Base-by-base conservation (phyloP, 2,329 filamentous ascomycete species). In the Pezicula carpinea region DNA sequence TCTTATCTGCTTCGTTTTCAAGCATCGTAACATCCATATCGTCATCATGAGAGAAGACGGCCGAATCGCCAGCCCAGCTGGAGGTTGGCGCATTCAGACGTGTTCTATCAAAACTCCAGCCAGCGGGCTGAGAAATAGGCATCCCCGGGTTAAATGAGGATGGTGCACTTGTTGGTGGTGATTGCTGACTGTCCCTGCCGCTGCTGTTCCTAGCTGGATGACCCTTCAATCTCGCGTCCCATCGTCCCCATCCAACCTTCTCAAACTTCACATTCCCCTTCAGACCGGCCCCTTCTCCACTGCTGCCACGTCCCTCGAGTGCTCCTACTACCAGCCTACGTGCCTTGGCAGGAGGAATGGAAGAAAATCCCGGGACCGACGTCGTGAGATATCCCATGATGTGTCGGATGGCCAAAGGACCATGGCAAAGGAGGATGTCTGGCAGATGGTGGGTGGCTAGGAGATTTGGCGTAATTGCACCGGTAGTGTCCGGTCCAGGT, bases 231-330 rank as follows among this genome's bases (percentile, higher is more conserved):
- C 83, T 83, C 52, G 91, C 93, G 67, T 95, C 87, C 92, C 92
- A 99, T 56, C 90, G 83, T 50, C 93, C 93, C 92, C 92, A 97
- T 62, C 92, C 92, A 49, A 96, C 89, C 75, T 97, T 97, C 67
- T 95, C 87, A 64, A 95, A 97, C 63, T 85, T 77, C 59, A 93
- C 84, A 57, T 89, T 83, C 55, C 84, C 83, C 52, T 83, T 75
- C 51, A 78, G 64, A 47, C 79, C 79, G 51, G 82, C 80, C 49
- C 77, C 76, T 54, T 82, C 76, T 46, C 69, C 68, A 53, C 78
- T 78, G 52, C 70, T 72, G 38, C 70, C 70, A 63, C 87, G 85
- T 59, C 87, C 87, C 70, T 97, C 92, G 56, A 97, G 71, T 50
- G 91, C 92, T 49, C 85, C 87, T n/a, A 96, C 92, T 5, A 97